Conservation (phyloP, 2,329 filamentous ascomycete species). For the Ascochyta lentis region DNA sequence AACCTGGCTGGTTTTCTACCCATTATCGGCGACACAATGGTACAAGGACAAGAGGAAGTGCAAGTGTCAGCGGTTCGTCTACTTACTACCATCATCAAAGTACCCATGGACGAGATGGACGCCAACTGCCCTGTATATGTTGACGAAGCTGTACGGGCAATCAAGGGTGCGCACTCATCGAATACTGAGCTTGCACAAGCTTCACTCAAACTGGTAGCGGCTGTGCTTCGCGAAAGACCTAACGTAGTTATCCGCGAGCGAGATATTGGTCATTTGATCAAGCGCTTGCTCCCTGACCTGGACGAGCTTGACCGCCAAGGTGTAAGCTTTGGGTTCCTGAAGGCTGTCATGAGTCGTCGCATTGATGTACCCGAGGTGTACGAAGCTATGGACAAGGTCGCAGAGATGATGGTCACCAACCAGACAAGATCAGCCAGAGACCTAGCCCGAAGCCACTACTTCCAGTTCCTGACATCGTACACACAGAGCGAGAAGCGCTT, state of each 20-base stretch:
- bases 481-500: constrained; percentile 90
- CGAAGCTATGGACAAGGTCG: constrained; percentile 81
- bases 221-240: constrained; percentile 81
- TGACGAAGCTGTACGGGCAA: constrained; percentile 81
- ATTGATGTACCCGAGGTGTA: constrained; percentile 88
- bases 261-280: constrained; percentile 81
- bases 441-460: constrained; percentile 85
- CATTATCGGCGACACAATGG: constrained; percentile 83
- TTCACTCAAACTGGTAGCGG: constrained; percentile 84
- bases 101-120: constrained; percentile 75
- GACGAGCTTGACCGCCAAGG: constrained; percentile 93
- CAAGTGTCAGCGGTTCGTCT: constrained; percentile 86
- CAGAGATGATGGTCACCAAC: constrained; percentile 94
- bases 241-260: constrained; percentile 79
- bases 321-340: constrained; percentile 91
- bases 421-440: constrained; percentile 88
- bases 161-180: constrained; percentile 78
- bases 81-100: constrained; percentile 83
- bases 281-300: constrained; percentile 83
- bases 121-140: constrained; percentile 78
- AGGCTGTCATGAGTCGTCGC: constrained; percentile 83
- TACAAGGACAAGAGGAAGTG: constrained; percentile 88
- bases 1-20: constrained; percentile 88
- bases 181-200: constrained; percentile 86
- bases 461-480: constrained; percentile 94